A percentile compares a stretch with the other conserved stretches of the same genome.
phyloP scores from a whole-genome alignment of 805 yeast species.

The Komagataella pastoris region DNA sequence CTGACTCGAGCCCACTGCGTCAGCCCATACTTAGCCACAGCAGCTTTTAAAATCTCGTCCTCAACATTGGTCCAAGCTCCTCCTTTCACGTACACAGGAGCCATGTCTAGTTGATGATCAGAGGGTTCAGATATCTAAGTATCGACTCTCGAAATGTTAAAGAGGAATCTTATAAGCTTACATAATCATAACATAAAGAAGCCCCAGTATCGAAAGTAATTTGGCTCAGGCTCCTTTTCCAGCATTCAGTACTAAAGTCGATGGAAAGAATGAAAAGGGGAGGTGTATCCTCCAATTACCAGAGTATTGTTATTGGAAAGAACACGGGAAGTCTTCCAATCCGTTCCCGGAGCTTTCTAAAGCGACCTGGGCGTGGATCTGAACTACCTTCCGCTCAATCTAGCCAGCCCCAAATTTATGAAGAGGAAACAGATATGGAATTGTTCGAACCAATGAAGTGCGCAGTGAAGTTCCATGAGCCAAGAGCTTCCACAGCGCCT shows the following conservation, averaged over 20 bases:
- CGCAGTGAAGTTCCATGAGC: slow-evolving; percentile 55
- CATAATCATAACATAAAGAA: not conserved
- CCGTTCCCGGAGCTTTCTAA: not conserved
- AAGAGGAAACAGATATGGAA: not conserved
- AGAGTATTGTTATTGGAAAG: not conserved
- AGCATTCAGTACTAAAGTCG: not conserved
- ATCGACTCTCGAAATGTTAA: not conserved
- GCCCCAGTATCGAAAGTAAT: not conserved
- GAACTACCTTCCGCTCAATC: not conserved
- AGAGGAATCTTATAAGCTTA: not conserved
- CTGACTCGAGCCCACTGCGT: slow-evolving; percentile 94
- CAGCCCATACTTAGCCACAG: slow-evolving; percentile 84
- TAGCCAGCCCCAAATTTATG: not conserved
- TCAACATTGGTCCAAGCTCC: slow-evolving; percentile 82
- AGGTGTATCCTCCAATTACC: not conserved
- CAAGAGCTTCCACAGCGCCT: slow-evolving; percentile 38
- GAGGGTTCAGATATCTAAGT: not conserved
- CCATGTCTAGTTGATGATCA: slow-evolving; percentile 17
- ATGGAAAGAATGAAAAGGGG: not conserved
- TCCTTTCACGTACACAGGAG: slow-evolving; percentile 68
- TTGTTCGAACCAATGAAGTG: slow-evolving; percentile 23
- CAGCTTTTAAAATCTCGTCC: slow-evolving; percentile 83
- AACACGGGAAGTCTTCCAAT: not conserved
- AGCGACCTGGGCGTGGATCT: not conserved
- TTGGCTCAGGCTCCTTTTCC: not conserved